These are phyloP conservation scores for Coix lacrymajobi DNA, from an alignment of 176 grass and related monocot genomes.

Conservation along the genomic window DNA sequence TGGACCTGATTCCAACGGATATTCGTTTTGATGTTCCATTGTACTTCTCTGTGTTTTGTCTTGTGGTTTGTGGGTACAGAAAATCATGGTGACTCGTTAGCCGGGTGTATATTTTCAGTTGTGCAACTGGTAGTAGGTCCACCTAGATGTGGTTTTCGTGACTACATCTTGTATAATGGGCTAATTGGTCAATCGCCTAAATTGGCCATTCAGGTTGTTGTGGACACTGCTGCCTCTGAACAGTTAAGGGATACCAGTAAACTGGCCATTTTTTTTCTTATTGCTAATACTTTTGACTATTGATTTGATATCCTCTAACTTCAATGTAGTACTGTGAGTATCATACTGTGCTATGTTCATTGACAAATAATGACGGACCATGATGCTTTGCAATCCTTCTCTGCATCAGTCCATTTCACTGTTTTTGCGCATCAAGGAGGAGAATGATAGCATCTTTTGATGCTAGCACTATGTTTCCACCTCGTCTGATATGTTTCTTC, in stretches of 20 bases:
- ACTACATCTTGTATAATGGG: background rate
- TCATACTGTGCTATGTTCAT: background rate
- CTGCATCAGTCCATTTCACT: background rate
- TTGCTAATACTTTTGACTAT: background rate
- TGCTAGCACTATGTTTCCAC: background rate
- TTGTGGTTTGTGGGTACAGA: background rate
- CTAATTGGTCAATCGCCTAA: background rate
- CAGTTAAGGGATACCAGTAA: background rate
- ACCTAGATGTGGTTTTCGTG: background rate
- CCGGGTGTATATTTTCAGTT: background rate
- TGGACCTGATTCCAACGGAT: background rate
- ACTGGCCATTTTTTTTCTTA: background rate
- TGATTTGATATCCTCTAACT: background rate
- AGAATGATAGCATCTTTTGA: background rate
- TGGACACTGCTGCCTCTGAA: background rate
- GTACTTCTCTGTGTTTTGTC: background rate
- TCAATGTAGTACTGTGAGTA: background rate
- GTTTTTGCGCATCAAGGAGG: background rate
- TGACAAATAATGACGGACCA: background rate
- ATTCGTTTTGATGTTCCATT: background rate
- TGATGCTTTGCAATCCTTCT: background rate
- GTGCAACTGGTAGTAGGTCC: conserved; percentile 23
- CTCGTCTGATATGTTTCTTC: background rate
- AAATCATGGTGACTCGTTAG: background rate
- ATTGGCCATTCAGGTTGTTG: background rate